These are phyloP conservation scores for Cicer bijugum DNA, from an alignment of 306 rosid species.

Conservation along the genomic window DNA sequence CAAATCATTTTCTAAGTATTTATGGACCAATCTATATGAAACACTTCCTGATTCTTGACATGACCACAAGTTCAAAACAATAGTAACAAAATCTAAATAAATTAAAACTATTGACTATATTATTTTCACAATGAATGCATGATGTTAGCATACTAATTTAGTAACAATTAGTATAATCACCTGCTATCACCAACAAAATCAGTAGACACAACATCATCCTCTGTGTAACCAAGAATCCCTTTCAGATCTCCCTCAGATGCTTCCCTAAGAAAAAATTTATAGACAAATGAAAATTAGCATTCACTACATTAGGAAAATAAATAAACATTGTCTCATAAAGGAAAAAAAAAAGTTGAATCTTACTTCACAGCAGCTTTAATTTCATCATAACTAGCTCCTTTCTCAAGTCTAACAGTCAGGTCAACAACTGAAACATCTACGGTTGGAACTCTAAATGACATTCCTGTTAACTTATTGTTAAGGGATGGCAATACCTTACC, in stretches of 20 bases:
- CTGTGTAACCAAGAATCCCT: conserved; percentile 81
- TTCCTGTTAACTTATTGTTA: conserved; percentile 87
- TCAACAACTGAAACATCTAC: conserved; percentile 95
- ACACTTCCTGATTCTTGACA: neutral
- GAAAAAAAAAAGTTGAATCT: conserved; percentile 4
- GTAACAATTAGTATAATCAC: conserved; percentile 46
- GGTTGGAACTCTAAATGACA: conserved; percentile 94
- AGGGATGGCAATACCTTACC: conserved; percentile 87
- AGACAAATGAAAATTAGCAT: conserved; percentile 1
- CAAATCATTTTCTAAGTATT: neutral
- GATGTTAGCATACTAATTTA: conserved; percentile 3
- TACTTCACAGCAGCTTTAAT: conserved; percentile 86
- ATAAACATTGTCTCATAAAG: neutral
- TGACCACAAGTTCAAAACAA: neutral
- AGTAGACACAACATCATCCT: conserved; percentile 81
- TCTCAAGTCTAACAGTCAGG: conserved; percentile 84
- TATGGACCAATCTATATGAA: neutral
- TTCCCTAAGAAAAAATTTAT: conserved; percentile 51
- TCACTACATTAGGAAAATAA: neutral
- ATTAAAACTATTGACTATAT: neutral
- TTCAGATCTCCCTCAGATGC: conserved; percentile 75
- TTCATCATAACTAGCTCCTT: conserved; percentile 69
- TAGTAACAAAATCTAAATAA: neutral
- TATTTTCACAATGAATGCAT: neutral
- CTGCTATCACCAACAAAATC: conserved; percentile 86